These are phyloP conservation scores for Neurospora sp. DNA, from an alignment of 495 filamentous ascomycete species.

Conservation along the genomic window DNA sequence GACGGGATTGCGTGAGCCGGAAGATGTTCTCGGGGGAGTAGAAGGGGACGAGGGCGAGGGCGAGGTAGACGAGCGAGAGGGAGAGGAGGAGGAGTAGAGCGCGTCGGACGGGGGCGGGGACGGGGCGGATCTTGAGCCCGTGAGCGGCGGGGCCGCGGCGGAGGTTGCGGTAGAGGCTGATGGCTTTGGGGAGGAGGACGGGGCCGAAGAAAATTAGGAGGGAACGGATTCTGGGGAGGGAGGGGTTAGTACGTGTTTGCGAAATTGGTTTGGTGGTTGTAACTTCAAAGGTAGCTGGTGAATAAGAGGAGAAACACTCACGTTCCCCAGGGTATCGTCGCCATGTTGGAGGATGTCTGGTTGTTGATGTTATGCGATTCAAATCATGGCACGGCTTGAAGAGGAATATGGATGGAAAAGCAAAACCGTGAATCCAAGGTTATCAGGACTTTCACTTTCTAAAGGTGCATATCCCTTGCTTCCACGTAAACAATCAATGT, in stretches of 20 bases:
- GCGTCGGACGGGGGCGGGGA: constrained; percentile 32
- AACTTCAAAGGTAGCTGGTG: not conserved
- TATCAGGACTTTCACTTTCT: not conserved
- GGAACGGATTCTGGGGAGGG: constrained; percentile 52
- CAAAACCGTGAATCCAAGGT: not conserved
- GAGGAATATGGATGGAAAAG: not conserved
- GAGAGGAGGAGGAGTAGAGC: constrained; percentile 52
- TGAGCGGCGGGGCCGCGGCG: constrained; percentile 34
- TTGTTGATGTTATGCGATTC: not conserved
- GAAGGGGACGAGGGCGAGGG: constrained; percentile 53
- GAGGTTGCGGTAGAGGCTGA: constrained; percentile 58
- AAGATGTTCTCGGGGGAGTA: constrained; percentile 79
- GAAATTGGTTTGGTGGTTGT: not conserved
- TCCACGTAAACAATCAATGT: not conserved
- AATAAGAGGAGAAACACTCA: constrained; percentile 22
- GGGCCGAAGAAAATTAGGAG: constrained; percentile 79
- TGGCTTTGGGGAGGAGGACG: constrained; percentile 62
- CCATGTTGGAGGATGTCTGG: constrained; percentile 16
- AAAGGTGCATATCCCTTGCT: not conserved
- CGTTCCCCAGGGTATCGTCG: constrained; percentile 36
- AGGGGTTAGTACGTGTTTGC: constrained; percentile 1
- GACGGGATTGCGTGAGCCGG: constrained; percentile 60
- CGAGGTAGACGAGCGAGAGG: constrained; percentile 42
- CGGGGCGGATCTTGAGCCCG: constrained; percentile 48
- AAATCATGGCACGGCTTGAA: not conserved